Conservation (phyloP, 2,329 filamentous ascomycete species). For the Ophiostoma australiae region DNA sequence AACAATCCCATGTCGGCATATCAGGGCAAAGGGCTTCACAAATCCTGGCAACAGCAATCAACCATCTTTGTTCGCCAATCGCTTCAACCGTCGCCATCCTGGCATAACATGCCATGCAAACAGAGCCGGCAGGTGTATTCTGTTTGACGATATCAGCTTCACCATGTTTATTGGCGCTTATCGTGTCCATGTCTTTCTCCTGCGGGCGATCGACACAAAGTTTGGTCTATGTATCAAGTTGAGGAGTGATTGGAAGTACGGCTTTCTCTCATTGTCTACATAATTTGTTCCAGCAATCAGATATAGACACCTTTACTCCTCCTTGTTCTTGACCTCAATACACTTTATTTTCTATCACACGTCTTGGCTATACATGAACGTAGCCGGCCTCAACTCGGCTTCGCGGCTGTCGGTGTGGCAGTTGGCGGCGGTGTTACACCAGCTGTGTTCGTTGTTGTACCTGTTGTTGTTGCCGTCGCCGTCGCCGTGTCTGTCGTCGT, state of each 20-base stretch:
- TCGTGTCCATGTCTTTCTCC: neutral
- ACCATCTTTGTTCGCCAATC: neutral
- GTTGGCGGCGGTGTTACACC: neutral
- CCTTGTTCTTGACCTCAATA: neutral
- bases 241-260: neutral
- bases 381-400: neutral
- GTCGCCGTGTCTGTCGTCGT: neutral
- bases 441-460: neutral
- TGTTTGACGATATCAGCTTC: too few species aligned
- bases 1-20: too few species aligned
- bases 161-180: neutral
- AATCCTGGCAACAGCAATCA: neutral
- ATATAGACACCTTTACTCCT: neutral
- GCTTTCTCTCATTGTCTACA: neutral
- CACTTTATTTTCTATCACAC: neutral
- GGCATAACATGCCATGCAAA: too few species aligned
- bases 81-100: too few species aligned
- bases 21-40: neutral
- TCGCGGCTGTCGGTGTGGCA: neutral
- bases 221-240: neutral
- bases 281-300: neutral
- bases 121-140: too few species aligned
- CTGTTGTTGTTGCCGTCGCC: neutral
- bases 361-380: neutral
- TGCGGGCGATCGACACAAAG: neutral